Percentiles rank a stretch among this genome's conserved stretches.
These are phyloP conservation scores for Nicotiana attenuata DNA, from an alignment of 257 asterid species.

Conservation along the genomic window DNA sequence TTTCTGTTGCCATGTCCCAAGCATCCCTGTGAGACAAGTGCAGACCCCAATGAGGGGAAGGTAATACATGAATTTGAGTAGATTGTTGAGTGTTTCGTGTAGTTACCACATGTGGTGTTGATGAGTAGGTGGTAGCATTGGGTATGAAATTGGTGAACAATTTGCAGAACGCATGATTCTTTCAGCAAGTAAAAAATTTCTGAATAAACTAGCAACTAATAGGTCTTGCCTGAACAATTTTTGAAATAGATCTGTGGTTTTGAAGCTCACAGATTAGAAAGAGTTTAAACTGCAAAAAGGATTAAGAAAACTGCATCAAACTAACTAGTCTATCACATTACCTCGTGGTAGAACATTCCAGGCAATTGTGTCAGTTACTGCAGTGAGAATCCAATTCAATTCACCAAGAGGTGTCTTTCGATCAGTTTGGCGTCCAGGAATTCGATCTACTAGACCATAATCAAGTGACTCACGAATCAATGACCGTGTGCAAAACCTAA, in stretches of 20 bases:
- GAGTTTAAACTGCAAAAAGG: background rate
- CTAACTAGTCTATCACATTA: constrained; percentile 28
- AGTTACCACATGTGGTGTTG: constrained; percentile 97
- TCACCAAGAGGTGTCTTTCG: constrained; percentile 97
- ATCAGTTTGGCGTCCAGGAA: constrained; percentile 99
- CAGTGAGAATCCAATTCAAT: constrained; percentile 98
- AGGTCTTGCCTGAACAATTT: constrained; percentile 96
- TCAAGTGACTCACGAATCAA: constrained; percentile 77
- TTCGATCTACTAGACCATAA: constrained; percentile 78
- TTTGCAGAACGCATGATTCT: constrained; percentile 98
- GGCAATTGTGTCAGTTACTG: constrained; percentile 97
- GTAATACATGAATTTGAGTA: background rate
- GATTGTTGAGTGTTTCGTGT: background rate
- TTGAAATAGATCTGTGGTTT: constrained; percentile 78
- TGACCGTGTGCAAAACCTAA: constrained; percentile 83
- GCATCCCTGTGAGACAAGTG: constrained; percentile 71
- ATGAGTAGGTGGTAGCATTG: constrained; percentile 90
- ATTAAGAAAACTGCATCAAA: background rate
- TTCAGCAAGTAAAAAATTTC: constrained; percentile 94
- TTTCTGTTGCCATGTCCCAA: constrained; percentile 99
- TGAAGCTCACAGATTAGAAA: constrained; percentile 20
- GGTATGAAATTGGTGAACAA: constrained; percentile 92
- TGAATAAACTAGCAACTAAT: constrained; percentile 91
- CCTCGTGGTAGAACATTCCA: constrained; percentile 99
- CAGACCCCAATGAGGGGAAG: constrained; percentile 8